Base-by-base conservation (phyloP, 2,329 filamentous ascomycete genomes). In the Fusarium avenaceum region DNA sequence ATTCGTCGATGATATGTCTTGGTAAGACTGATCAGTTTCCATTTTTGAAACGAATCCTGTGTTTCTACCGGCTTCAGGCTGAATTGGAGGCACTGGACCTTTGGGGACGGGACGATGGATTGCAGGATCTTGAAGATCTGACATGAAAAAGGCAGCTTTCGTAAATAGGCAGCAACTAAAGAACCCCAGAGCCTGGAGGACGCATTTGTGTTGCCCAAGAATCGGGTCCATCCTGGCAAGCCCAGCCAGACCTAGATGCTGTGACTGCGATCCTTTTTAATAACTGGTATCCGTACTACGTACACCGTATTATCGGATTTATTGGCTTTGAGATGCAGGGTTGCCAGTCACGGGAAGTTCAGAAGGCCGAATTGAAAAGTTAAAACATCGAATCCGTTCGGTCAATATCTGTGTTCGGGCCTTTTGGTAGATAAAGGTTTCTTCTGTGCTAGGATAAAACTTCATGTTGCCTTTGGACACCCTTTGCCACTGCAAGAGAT, bases 11-110 rank as follows among this genome's bases (percentile, higher is more conserved):
- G n/a, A 45, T 32, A 42, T 55, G 24, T 51, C 39, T 33, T 38
- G 48, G 46, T 51, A 20, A 54, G 38, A 48, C 45, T 61, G 49
- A 40, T 65, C 28, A 49, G 49, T 38, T 69, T 47, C 33, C 49
- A 28, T 66, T 45, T 61, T 35, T 48, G 61, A 69, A 69, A 63
- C 45, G 50, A 48, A 42, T 28, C 19, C 19, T 28, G 14, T 45
- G 51, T 66, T 62, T 20, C 35, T 19, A 51, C 51, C 51, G 32
- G 20, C 51, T 67, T 63, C 44, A 69, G 52, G 64, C 64, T 67
- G 52, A 67, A 51, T 39, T 22, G 28, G 32, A 35, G 17, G n/a
- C 33, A 35, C 33, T n/a, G 33, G 44, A 44, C 53, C 42, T 19
- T 24, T 57, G 33, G 39, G 22, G 19, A 53, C 48, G 55, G 30